Base-by-base conservation (phyloP, 1,284 basidiomycete species). In the Singerocomus inundabilis region DNA sequence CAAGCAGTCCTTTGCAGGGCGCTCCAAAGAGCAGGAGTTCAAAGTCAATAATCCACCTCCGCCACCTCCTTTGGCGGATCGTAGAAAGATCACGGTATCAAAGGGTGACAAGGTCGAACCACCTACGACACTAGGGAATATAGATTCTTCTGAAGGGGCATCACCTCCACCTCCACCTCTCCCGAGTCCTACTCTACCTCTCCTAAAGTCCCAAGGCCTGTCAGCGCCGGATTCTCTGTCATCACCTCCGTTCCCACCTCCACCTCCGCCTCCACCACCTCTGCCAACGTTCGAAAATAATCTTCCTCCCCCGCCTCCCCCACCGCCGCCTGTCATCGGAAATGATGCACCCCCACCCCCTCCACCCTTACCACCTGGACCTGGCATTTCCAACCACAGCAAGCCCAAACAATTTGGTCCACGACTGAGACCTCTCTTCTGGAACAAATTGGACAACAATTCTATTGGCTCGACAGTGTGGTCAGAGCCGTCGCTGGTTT, bases 341-440 rank as follows among this genome's bases (percentile, higher is more conserved):
- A n/a, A n/a, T n/a, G n/a, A n/a, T n/a, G n/a, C n/a, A n/a, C n/a
- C n/a, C n/a, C n/a, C 67, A 3, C 71, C 72, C 3, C 69, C 73
- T 4, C 64, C 59, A 0, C 58, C 60, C 6, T 49, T 57, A 29
- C 44, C 43, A 5, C 49, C 44, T 15, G 56, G 48, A 5, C 60
- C 69, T 6, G 63, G 70, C 10, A 72, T 71, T 60, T 66, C 63
- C 53, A 58, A 63, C 46, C 61, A 59, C 44, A 50, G 58, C 41
- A 67, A 68, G 50, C 52, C 57, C 34, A 70, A 66, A 68, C 52
- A 58, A 60, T 26, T 61, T 56, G 35, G 72, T 64, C 32, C 82
- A 80, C 15, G 84, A 52, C 69, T 93, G 46, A 90, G 88, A 67
- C 88, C 92, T 0, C 91, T 96, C 70, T 93, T 93, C 67, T 96